Evolutionary conservation across 805 yeast genomes (phyloP), one percentile per base, ranked within the genome.

Genomic region (Osmozyma mogii): DNA sequence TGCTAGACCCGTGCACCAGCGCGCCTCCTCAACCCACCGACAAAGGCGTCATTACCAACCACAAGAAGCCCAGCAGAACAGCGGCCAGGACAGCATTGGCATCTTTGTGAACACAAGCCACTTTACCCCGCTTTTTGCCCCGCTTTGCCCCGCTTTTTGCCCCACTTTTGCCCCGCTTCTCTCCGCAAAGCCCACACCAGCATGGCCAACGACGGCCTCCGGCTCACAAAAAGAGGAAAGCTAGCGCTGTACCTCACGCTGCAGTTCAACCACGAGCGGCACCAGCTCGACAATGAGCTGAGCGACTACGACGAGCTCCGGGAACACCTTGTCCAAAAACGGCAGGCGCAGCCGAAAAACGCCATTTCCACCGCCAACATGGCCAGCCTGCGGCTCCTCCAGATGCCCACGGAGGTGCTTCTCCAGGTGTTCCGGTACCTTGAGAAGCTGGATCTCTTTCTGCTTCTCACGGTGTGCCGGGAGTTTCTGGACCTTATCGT

Each of bases 401-500:
- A 60, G 27, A 50, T 73, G 28, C 79, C 79, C 6, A 72, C 78
- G 0, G 79, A 73, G 52, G 72, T 82, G 12, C 51, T 82, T 24
- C 68, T 78, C 28, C 65, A 78, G 40, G 74, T 82, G 2, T 75
- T 82, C 36, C 78, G 83, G 30, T 68, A 77, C 36, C 56, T 81
- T 29, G 74, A 68, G 27, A 67, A 79, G 24, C 73, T 69, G 40
- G 87, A 80, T 43, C 58, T 78, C 35, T 75, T 73, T 16, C 63
- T 74, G 9, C 54, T 80, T 14, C 58, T 84, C 37, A 65, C 84
- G 1, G 88, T 84, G 6, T 87, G 95, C 55, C 76, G 74, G 44
- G 70, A 76, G 37, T 87, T 95, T 81, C 82, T 87, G 8, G 72
- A 75, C 41, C 62, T 83, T 24, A 75, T 83, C 9, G 75, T 85